Conservation (phyloP, 768 basidiomycete species). For the Nidularia pulvinata region DNA sequence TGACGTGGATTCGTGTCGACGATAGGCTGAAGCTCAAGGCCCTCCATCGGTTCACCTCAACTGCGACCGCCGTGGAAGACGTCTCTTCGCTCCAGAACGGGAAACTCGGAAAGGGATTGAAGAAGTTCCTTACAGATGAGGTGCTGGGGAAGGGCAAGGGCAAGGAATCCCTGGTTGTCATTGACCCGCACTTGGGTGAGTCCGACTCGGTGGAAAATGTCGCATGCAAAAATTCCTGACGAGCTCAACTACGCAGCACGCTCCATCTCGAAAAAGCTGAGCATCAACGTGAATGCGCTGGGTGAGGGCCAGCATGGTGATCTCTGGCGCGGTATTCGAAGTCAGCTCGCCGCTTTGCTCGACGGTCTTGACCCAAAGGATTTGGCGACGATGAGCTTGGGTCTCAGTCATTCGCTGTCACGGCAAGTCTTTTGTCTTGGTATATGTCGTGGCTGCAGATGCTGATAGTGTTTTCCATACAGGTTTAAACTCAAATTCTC, state of each 20-base stretch:
- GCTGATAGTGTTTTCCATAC: neutral
- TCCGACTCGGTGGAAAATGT: constrained; percentile 6
- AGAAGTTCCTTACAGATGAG: constrained; percentile 89
- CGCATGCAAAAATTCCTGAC: neutral
- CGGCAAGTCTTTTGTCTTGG: constrained; percentile 49
- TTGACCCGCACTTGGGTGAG: constrained; percentile 90
- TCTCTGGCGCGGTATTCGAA: constrained; percentile 94
- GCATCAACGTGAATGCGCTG: constrained; percentile 78
- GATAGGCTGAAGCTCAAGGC: constrained; percentile 90
- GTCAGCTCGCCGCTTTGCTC: constrained; percentile 83
- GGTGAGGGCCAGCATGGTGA: constrained; percentile 57
- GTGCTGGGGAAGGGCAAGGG: constrained; percentile 89
- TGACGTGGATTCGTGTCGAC: neutral
- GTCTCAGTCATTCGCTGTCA: constrained; percentile 95
- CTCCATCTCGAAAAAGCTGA: constrained; percentile 92
- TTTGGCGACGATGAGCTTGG: constrained; percentile 95
- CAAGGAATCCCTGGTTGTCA: constrained; percentile 82
- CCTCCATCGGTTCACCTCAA: constrained; percentile 95
- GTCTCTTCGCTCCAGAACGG: constrained; percentile 91
- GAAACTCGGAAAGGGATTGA: constrained; percentile 90
- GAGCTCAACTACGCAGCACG: constrained; percentile 44
- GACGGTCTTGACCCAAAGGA: constrained; percentile 94
- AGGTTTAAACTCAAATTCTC: constrained; percentile 99
- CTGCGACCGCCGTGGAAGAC: constrained; percentile 96
- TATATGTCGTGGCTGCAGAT: too few relatives aligned